Percentiles rank a stretch among this genome's conserved stretches.
Conservation (phyloP, 208 protist genomes). For the Wallacemonas rigidus region DNA sequence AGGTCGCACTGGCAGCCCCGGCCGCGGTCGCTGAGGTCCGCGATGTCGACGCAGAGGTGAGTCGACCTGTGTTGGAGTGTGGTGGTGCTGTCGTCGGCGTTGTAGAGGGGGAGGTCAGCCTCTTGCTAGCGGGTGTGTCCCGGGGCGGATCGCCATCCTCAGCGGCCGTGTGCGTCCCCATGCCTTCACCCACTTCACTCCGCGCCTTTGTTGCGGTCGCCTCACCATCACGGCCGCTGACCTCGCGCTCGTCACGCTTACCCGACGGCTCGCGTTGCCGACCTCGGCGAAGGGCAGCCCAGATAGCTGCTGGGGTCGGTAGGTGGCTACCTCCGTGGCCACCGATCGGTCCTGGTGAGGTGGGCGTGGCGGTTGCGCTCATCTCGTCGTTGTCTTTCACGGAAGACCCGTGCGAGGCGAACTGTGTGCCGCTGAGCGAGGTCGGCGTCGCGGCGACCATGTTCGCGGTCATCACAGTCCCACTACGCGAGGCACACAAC, state of each 20-base stretch:
- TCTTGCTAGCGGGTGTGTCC: too few species aligned
- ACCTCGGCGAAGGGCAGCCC: constrained; percentile 3
- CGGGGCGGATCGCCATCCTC: too few species aligned
- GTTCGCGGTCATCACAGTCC: not conserved
- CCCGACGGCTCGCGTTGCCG: not conserved
- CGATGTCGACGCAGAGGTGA: not conserved
- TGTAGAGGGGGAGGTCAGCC: too few species aligned
- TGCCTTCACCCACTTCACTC: too few species aligned
- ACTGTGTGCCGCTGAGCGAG: not conserved
- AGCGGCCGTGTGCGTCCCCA: too few species aligned
- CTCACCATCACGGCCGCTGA: too few species aligned
- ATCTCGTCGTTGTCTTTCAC: not conserved
- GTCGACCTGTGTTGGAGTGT: too few species aligned
- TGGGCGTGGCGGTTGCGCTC: not conserved
- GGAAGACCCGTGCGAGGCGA: not conserved
- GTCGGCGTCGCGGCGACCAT: not conserved
- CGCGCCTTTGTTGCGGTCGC: too few species aligned
- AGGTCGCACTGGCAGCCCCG: not conserved
- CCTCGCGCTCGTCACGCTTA: not conserved
- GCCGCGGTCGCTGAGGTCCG: not conserved
- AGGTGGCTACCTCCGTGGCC: constrained; percentile 7
- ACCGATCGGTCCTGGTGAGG: not conserved
- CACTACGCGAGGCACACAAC: not conserved
- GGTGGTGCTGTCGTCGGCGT: too few species aligned
- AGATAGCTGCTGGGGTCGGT: not conserved